Base-by-base conservation (phyloP, 768 basidiomycete species). In the Lentinula detonsa region DNA sequence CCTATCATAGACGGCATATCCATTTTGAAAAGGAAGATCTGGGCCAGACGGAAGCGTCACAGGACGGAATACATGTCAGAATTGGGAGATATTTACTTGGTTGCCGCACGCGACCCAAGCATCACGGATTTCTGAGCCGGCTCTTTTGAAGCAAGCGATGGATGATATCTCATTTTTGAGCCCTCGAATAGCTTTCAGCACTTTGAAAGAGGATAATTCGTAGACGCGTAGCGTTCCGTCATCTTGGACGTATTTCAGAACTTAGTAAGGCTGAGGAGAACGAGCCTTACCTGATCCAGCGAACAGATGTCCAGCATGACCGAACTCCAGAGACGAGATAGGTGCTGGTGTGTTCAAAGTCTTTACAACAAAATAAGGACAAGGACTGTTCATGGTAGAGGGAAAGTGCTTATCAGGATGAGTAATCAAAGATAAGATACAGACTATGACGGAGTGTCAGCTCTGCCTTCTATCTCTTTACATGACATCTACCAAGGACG, bases 141-240 rank as follows among this genome's bases (percentile, higher is more conserved):
- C 63, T 37, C 73, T 70, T 62, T 76, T 70, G 8, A 78, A 66
- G 65, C 81, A 83, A 1, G 77, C 72, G 28, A 91, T 74, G 0
- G 87, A 91, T 0, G 89, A 85, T 23, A 93, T 74, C 63, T 90
- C 87, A 3, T 69, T 66, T 8, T 77, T 79, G 6, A 87, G 71
- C 5, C 81, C 81, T 65, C 81, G 78, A 53, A 90, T 73, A 3
- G 87, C 90, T 68, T 83, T 87, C 34, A 80, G 64, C 6, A 88
- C 86, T 66, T 81, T 87, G 65, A 76, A 75, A 2, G 83, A 78
- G 2, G 85, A 81, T 5, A 85, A 72, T 64, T 81, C 75, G 65
- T 91, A 93, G 16, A 88, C 73, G 23, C 90, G 82, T 49, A 91
- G 71, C 45, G 82, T 80, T 4, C 90, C 90, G 69, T 93, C 89